phyloP scores from a whole-genome alignment of 2,329 filamentous ascomycete genomes.

The Didymella sp. region DNA sequence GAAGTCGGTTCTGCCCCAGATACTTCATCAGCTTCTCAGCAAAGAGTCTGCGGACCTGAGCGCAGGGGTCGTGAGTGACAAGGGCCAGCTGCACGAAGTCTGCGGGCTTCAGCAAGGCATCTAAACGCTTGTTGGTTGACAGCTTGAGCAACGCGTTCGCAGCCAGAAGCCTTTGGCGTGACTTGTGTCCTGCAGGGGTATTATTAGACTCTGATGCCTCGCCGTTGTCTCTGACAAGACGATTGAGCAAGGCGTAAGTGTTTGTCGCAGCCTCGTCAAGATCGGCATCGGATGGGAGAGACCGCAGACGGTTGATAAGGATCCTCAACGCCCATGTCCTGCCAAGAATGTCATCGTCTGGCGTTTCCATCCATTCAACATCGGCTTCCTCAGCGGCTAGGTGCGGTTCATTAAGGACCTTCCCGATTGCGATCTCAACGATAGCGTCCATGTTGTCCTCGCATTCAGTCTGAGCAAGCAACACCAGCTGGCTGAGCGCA shows the following conservation, averaged over 20 bases:
- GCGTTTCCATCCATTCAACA: constrained; percentile 58
- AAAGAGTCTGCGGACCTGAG: constrained; percentile 78
- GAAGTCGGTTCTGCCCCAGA: constrained; percentile 73
- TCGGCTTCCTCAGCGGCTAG: constrained; percentile 62
- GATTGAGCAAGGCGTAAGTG: constrained; percentile 80
- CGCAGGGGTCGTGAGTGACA: constrained; percentile 78
- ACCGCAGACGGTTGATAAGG: constrained; percentile 83
- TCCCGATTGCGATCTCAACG: constrained; percentile 75
- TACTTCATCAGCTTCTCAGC: constrained; percentile 90
- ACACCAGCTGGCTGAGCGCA: constrained; percentile 75
- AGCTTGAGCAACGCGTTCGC: constrained; percentile 83
- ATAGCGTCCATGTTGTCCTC: constrained; percentile 76
- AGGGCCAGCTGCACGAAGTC: constrained; percentile 85
- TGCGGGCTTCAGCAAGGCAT: constrained; percentile 72
- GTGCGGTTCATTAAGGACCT: constrained; percentile 75
- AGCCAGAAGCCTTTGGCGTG: constrained; percentile 81
- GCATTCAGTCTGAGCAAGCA: constrained; percentile 75
- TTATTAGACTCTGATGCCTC: constrained; percentile 76
- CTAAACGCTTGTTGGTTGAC: constrained; percentile 76
- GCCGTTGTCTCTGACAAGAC: constrained; percentile 75
- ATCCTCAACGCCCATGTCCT: constrained; percentile 86
- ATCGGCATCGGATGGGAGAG: constrained; percentile 55
- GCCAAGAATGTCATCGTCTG: constrained; percentile 82
- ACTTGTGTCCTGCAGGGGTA: constrained; percentile 79
- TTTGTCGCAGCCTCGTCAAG: constrained; percentile 63